Base-by-base conservation (phyloP, 768 basidiomycete genomes). In the Serendipita indica region DNA sequence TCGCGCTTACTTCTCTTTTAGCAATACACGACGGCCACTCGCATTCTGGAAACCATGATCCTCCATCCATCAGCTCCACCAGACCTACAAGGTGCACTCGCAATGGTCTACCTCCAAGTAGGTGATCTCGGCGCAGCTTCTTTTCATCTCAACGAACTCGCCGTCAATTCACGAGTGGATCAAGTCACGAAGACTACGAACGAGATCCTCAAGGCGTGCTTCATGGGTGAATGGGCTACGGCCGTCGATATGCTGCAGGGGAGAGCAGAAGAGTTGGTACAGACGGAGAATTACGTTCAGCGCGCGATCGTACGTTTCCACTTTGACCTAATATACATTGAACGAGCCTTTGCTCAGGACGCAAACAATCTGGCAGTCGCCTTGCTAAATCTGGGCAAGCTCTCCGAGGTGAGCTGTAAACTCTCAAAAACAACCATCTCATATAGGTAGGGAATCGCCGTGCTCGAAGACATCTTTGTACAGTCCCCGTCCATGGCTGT, bases 351-450 rank as follows among this genome's bases (percentile, higher is more conserved):
- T 57, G 18, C 54, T 1, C 43, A 83, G 83, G 86, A 86, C 35
- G 76, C 82, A 33, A 91, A 89, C 67, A 84, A 90, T 64, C 71
- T 89, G 2, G 77, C 83, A 0, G 88, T 90, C 32, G 76, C 81
- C 6, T 69, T 85, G 39, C 69, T 90, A 45, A 79, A 78, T 60
- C 82, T 84, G 63, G 88, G 89, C 3, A 79, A 77, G 61, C 62
- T 90, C 35, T 81, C 79, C 65, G 83, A 89, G 77, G 86, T 83
- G 13, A 35, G 71, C 63, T 4, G 13, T 61, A 10, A 34, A 18
- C 4, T 6, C 1, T 35, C 18, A 60, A 13, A 28, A 45, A 39
- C 16, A 33, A 22, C 7, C n/a, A 13, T 4, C n/a, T 25, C 25
- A 4, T 2, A 4, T 33, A 33, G 41, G 1, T 58, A 89, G 84